A percentile compares a stretch with the other conserved stretches of the same genome.
phyloP scores from a whole-genome alignment of 257 asterid genomes.

The Gentiana dahurica region DNA sequence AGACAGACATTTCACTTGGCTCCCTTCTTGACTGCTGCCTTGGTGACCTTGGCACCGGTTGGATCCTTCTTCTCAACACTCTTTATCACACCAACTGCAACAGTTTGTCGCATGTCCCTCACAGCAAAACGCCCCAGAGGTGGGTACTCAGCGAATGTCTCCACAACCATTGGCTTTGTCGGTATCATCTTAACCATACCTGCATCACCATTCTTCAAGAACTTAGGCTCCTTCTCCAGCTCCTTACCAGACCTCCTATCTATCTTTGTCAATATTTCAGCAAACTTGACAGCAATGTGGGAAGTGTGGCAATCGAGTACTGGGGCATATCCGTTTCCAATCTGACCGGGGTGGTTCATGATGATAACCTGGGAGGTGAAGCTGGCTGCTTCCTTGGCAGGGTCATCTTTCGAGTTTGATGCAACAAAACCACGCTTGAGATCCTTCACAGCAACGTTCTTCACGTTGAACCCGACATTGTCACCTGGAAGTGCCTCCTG shows the following conservation, averaged over 20 bases:
- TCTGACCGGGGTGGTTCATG: constrained; percentile 73
- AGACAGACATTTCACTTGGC: constrained; percentile 11
- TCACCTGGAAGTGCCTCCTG: constrained; percentile 37
- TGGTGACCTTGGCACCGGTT: constrained; percentile 21
- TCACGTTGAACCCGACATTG: constrained; percentile 50
- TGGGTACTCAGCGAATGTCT: constrained; percentile 24
- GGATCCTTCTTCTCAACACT: constrained; percentile 28
- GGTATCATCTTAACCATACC: constrained; percentile 28
- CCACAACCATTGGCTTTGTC: constrained; percentile 28
- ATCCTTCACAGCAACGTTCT: constrained; percentile 41
- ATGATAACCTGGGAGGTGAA: constrained; percentile 36
- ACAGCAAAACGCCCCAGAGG: constrained; percentile 29
- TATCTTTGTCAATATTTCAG: constrained; percentile 31
- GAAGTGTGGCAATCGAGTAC: constrained; percentile 61
- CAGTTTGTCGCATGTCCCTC: constrained; percentile 30
- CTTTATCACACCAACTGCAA: constrained; percentile 28
- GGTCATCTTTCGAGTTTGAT: constrained; percentile 53
- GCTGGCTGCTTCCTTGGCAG: constrained; percentile 21
- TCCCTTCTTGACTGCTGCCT: constrained; percentile 33
- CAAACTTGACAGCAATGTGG: constrained; percentile 57
- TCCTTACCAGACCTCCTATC: constrained; percentile 35
- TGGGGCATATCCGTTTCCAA: constrained; percentile 59
- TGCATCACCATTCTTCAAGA: constrained; percentile 41
- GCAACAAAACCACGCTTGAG: constrained; percentile 28
- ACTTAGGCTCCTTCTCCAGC: constrained; percentile 62